phyloP scores from a whole-genome alignment of 257 asterid species.

The Oldenlandia corymbosa region DNA sequence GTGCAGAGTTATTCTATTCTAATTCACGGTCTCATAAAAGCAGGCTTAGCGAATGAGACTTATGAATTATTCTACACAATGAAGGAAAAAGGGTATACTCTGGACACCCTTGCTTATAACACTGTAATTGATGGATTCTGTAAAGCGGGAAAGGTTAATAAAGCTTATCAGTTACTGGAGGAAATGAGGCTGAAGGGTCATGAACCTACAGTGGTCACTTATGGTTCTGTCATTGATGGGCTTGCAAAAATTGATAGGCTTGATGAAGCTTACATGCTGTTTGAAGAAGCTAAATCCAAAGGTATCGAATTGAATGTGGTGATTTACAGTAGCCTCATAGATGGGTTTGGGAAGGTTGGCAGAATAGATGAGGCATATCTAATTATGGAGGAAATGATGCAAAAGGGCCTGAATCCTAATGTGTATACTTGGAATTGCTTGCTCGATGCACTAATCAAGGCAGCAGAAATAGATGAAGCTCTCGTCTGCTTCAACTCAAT shows the following conservation, averaged over 20 bases:
- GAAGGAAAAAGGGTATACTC: slow-evolving; percentile 83
- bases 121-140: slow-evolving; percentile 90
- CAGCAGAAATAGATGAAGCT: slow-evolving; percentile 91
- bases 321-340: slow-evolving; percentile 80
- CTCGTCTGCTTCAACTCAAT: slow-evolving; percentile 90
- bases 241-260: slow-evolving; percentile 96
- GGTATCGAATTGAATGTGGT: slow-evolving; percentile 62
- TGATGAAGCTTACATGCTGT: slow-evolving; percentile 96
- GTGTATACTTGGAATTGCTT: slow-evolving; percentile 94
- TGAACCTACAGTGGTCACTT: slow-evolving; percentile 76
- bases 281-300: slow-evolving; percentile 91
- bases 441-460: slow-evolving; percentile 88
- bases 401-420: slow-evolving; percentile 59
- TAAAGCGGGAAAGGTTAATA: slow-evolving; percentile 86
- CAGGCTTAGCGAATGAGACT: slow-evolving; percentile 87
- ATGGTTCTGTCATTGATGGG: slow-evolving; percentile 91
- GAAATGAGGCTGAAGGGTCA: slow-evolving; percentile 88
- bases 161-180: slow-evolving; percentile 92
- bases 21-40: slow-evolving; percentile 81
- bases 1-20: slow-evolving; percentile 84
- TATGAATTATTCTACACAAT: slow-evolving; percentile 70
- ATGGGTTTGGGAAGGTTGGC: slow-evolving; percentile 94
- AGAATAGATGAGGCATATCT: slow-evolving; percentile 95
- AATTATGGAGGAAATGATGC: slow-evolving; percentile 92
- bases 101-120: slow-evolving; percentile 83